Percentiles rank a stretch among this genome's conserved stretches.
These are phyloP conservation scores for Agrostemma githago DNA, from an alignment of 148 eudicot genomes.

Conservation along the genomic window DNA sequence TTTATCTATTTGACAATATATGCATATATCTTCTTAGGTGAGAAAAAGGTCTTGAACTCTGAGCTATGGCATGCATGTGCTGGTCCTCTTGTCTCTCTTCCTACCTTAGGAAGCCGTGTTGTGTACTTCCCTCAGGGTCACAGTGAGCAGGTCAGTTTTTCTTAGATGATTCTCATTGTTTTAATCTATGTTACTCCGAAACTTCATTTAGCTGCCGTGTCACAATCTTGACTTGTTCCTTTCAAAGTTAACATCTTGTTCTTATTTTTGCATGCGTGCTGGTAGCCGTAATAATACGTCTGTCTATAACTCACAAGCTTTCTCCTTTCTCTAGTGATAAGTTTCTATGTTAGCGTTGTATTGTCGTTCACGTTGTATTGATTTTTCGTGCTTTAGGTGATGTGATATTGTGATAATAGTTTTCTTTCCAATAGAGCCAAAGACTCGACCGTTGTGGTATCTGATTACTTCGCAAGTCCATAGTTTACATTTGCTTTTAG, in stretches of 20 bases:
- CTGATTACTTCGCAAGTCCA: too few relatives aligned
- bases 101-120: slow-evolving; percentile 34
- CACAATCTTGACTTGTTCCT: not conserved
- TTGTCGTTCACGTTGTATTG: not conserved
- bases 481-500: too few relatives aligned
- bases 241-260: not conserved
- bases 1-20: not conserved
- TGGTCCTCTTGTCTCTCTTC: slow-evolving; percentile 35
- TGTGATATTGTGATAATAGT: not conserved
- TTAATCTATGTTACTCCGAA: too few relatives aligned
- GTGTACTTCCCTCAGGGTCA: slow-evolving; percentile 39
- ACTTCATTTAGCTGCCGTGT: too few relatives aligned
- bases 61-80: slow-evolving; percentile 41
- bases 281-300: not conserved
- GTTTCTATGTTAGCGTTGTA: not conserved
- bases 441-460: too few relatives aligned
- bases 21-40: slow-evolving; percentile 19
- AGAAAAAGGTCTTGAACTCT: slow-evolving; percentile 31
- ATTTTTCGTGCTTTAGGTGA: not conserved
- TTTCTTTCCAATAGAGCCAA: too few relatives aligned
- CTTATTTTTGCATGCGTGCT: not conserved
- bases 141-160: slow-evolving; percentile 36
- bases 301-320: slow-evolving; percentile 1
- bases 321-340: not conserved
- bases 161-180: slow-evolving; percentile 7